A percentile compares a stretch with the other conserved stretches of the same genome.
Evolutionary conservation across 352 stramenopile genomes (phyloP).

Genomic region (Phytopythium aichiense): DNA sequence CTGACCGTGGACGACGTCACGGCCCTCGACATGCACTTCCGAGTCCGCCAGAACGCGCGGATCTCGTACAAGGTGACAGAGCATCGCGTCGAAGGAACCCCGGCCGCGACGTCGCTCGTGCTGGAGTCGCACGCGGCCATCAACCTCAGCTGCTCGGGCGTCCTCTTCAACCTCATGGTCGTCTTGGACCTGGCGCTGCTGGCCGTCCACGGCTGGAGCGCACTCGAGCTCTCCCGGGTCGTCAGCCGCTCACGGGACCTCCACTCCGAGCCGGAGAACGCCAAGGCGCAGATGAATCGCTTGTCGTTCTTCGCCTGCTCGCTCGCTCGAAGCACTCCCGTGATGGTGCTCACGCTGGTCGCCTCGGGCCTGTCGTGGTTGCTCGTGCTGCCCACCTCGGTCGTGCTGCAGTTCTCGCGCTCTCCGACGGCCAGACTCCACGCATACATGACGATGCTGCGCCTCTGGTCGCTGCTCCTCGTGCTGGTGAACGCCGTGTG

Average conservation of each 20-base stretch:
- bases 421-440: slow-evolving; percentile 28
- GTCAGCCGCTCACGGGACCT: background rate
- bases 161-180: slow-evolving; percentile 48
- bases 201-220: slow-evolving; percentile 25
- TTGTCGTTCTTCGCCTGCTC: slow-evolving; percentile 31
- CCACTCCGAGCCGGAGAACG: slow-evolving; percentile 12
- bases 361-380: slow-evolving; percentile 49
- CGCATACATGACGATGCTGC: slow-evolving; percentile 31
- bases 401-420: slow-evolving; percentile 24
- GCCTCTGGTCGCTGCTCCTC: slow-evolving; percentile 32
- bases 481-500: slow-evolving; percentile 23
- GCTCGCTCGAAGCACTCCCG: slow-evolving; percentile 35
- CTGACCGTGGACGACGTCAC: slow-evolving; percentile 38
- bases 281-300: slow-evolving; percentile 3
- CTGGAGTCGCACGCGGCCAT: slow-evolving; percentile 17
- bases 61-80: slow-evolving; percentile 16
- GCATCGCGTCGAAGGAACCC: background rate
- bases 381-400: slow-evolving; percentile 45
- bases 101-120: slow-evolving; percentile 6
- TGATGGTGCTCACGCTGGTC: slow-evolving; percentile 22
- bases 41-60: slow-evolving; percentile 40
- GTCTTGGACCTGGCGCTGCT: slow-evolving; percentile 24
- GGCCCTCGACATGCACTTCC: slow-evolving; percentile 33
- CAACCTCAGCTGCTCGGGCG: slow-evolving; percentile 45
- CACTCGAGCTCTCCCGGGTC: slow-evolving; percentile 15